Base-by-base conservation (phyloP, 371 early-diverging fungal genomes). In the Dichotomocladium elegans region DNA sequence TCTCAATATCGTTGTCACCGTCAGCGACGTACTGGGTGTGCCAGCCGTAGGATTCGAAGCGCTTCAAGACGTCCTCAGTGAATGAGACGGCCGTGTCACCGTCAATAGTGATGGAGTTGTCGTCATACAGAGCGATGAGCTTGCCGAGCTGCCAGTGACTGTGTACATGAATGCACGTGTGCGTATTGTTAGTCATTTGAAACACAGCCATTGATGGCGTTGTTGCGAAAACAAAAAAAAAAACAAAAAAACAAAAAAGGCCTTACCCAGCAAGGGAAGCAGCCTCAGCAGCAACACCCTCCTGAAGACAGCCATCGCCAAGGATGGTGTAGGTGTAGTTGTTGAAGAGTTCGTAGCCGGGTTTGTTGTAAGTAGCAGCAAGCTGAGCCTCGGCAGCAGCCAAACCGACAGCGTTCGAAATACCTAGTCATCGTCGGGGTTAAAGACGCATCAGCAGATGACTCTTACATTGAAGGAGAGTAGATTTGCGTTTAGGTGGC, bases 221-320 rank as follows among this genome's bases (percentile, higher is more conserved):
- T n/a, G n/a, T n/a, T n/a, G n/a, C n/a, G n/a, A n/a, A n/a, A n/a
- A n/a, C n/a, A n/a, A n/a, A n/a, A n/a, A n/a, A n/a, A n/a, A n/a
- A n/a, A n/a, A 51, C 89, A 68, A 35, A 82, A 63, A 47, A 26
- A 34, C 34, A 52, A 53, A 53, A 7, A 51, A 47, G n/a, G 24
- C 58, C 63, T 65, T 79, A 88, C 81, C 98, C 99, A 33, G 99
- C 99, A 46, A 99, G 78, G 14, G 98, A 95, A 64, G 83, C 81
- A 21, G 99, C 96, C 73, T 99, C 99, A 42, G 93, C 86, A 24
- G 92, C 75, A 34, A 99, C 93, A 77, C 99, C 99, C 79, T 99
- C 99, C 77, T 99, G 99, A 61, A 98, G 79, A 82, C 99, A 99
- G 31, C 99, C 99, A 73, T 99, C 99, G 60, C 99, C 99, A 35